A percentile compares a stretch with the other conserved stretches of the same genome.
Evolutionary conservation across 2,329 filamentous ascomycete genomes (phyloP).

Genomic region (Colletotrichum sp.): DNA sequence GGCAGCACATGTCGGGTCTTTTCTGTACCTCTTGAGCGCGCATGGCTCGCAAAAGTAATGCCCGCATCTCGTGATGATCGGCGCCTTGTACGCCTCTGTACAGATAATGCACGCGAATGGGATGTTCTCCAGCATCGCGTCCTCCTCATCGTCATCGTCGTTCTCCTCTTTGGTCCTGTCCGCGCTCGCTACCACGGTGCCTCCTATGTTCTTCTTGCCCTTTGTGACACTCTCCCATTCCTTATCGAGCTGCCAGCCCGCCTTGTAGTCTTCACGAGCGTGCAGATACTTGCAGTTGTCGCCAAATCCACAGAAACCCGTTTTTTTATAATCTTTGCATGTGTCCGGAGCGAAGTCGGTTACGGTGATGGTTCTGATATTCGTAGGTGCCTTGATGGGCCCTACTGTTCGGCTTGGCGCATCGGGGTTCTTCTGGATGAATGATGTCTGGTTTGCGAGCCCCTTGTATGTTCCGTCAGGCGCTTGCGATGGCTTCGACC

Average conservation of each 20-base stretch:
- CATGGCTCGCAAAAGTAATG: conserved; percentile 97
- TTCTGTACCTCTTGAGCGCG: conserved; percentile 84
- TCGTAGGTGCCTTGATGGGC: conserved; percentile 86
- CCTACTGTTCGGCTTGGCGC: conserved; percentile 75
- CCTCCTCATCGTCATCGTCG: conserved; percentile 62
- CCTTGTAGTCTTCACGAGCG: conserved; percentile 79
- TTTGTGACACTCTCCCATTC: conserved; percentile 91
- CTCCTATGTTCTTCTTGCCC: conserved; percentile 66
- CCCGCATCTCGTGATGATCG: conserved; percentile 86
- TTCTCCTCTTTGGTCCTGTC: conserved; percentile 46
- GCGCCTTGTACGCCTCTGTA: conserved; percentile 76
- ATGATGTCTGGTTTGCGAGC: conserved; percentile 72
- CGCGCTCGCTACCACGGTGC: conserved; percentile 67
- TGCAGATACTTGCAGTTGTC: conserved; percentile 86
- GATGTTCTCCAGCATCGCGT: conserved; percentile 79
- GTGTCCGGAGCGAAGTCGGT: conserved; percentile 93
- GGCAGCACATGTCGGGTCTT: conserved; percentile 84
- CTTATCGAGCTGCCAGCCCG: conserved; percentile 93
- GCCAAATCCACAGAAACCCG: conserved; percentile 64
- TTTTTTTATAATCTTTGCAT: conserved; percentile 77
- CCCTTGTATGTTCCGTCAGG: conserved; percentile 79
- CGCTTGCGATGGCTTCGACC: conserved; percentile 27
- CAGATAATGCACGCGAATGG: conserved; percentile 92
- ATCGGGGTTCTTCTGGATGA: conserved; percentile 83
- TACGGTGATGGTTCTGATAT: conserved; percentile 88